Conservation (phyloP, 2,329 filamentous ascomycete genomes). For the Fusarium praegraminearum region DNA sequence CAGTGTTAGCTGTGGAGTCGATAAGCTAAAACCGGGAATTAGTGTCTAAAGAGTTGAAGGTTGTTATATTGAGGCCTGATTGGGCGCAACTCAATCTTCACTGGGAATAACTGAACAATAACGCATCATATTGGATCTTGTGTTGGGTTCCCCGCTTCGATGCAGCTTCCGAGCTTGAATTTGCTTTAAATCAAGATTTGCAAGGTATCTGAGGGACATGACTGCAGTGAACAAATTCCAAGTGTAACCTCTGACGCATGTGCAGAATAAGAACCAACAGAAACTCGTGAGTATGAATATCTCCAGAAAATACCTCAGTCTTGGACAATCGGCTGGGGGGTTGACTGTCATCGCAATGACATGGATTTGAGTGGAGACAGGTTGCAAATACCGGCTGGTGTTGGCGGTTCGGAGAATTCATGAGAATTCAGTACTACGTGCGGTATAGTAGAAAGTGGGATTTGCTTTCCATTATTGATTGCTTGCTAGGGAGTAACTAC, state of each 20-base stretch:
- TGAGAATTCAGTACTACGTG: slow-evolving; percentile 2
- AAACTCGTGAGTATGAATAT: neutral
- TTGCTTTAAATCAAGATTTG: neutral
- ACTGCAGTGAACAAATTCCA: neutral
- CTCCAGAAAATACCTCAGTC: neutral
- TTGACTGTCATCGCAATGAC: neutral
- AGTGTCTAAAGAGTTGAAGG: slow-evolving; percentile 6
- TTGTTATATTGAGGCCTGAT: slow-evolving; percentile 6
- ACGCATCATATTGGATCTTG: neutral
- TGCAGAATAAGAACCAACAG: neutral
- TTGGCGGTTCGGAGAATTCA: slow-evolving; percentile 17
- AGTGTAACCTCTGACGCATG: neutral
- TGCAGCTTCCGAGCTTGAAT: neutral
- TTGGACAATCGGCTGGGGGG: neutral
- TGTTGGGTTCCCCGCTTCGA: neutral
- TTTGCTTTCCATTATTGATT: neutral
- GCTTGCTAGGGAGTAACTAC: no score
- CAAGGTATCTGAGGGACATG: neutral
- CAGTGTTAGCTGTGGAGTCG: slow-evolving; percentile 1
- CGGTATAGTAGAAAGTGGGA: neutral
- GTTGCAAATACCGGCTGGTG: neutral
- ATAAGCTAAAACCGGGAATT: neutral
- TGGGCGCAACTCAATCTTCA: neutral
- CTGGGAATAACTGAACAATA: neutral
- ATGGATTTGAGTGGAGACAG: slow-evolving; percentile 1